Evolutionary conservation across 768 basidiomycete genomes (phyloP).

Genomic region (Termitomyces sp.): DNA sequence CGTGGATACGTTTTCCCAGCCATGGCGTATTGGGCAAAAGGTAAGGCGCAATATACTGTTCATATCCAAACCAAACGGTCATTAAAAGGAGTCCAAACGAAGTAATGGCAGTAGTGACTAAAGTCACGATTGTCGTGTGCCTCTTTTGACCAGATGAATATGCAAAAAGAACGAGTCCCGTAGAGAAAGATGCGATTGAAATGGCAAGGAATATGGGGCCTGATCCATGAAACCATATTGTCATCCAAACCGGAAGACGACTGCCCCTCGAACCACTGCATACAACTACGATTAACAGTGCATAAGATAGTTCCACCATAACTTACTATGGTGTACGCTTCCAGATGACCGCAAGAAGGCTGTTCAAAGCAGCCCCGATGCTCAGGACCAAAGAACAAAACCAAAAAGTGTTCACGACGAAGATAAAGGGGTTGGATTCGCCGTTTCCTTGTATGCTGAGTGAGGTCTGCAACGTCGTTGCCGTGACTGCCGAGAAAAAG

Average conservation of each 20-base stretch:
- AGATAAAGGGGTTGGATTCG: background rate
- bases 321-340: conserved; percentile 20
- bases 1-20: background rate
- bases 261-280: conserved; percentile 13
- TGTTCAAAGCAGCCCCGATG: conserved; percentile 20
- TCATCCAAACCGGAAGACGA: conserved; percentile 12
- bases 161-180: conserved; percentile 12
- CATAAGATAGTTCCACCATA: background rate
- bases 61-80: conserved; percentile 12
- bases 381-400: conserved; percentile 20
- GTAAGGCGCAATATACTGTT: conserved; percentile 12
- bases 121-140: conserved; percentile 11
- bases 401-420: conserved; percentile 18
- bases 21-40: conserved; percentile 4
- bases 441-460: background rate
- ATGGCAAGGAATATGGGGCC: conserved; percentile 13
- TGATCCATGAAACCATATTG: conserved; percentile 14
- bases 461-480: conserved; percentile 16
- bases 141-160: conserved; percentile 8
- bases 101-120: conserved; percentile 8
- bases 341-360: conserved; percentile 17
- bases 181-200: conserved; percentile 12
- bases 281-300: background rate
- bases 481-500: conserved; percentile 25
- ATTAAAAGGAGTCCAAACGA: conserved; percentile 11